Evolutionary conservation across 2,329 filamentous ascomycete genomes (phyloP), one percentile per base, ranked within the genome.

Genomic region (Gaeumannomyces sp.): DNA sequence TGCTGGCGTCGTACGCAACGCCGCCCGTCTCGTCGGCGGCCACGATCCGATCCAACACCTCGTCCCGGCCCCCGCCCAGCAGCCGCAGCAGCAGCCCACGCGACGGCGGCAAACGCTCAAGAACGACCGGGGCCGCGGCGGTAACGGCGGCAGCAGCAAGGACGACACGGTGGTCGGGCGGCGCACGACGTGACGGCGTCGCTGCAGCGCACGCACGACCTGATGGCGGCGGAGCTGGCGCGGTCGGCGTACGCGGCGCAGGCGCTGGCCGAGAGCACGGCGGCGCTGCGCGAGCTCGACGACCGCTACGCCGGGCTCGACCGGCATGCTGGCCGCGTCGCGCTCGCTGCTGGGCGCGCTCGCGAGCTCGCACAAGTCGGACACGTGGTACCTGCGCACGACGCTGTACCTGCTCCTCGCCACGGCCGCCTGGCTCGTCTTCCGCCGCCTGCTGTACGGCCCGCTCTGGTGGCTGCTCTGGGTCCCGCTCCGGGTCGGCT

Each of bases 301-400:
- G 90, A 96, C 71, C 89, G 86, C 53, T 99, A 99, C 77, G 87
- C 83, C 27, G 87, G 87, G 62, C 85, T 98, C 6, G 92, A 94
- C 71, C n/a, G 85, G 85, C 16, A 83, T 97, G 73, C 82, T 99
- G 53, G 82, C 85, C 3, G 90, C 85, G 65, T 93, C 91, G 60
- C 85, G 86, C 68, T 88, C 88, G 64, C 80, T 99, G 25, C 85
- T 97, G 10, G 86, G 87, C 8, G 92, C 91, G 25, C 80, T 99
- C 60, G 79, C 98, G 60, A 86, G 87, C 67, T 95, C 91, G 68
- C 92, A 96, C 74, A 99, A 99, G 82, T 95, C 90, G 69, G 95
- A 99, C 74, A 97, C 93, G 2, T 99, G 95, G 95, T 99, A 99
- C 74, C 84, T 99, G 45, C 90, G 95, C 77, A 96, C 91, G 53